Evolutionary conservation across 805 yeast species (phyloP).

Genomic region (Cyberlindnera sargentensis): DNA sequence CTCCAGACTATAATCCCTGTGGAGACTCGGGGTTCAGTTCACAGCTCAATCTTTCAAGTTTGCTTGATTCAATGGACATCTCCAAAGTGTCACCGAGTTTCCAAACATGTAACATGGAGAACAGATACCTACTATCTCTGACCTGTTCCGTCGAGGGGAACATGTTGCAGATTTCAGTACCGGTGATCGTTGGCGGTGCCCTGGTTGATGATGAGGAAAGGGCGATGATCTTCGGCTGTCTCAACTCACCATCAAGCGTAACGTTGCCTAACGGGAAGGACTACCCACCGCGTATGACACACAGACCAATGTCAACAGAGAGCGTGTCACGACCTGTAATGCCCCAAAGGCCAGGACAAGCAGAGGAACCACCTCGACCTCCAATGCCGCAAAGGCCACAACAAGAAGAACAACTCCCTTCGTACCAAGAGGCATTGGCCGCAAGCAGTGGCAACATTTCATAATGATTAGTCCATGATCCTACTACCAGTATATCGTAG

Average conservation of each 20-base stretch:
- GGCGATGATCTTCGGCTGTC: background rate
- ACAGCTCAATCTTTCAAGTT: background rate
- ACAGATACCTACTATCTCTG: background rate
- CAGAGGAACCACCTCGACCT: too few relatives aligned
- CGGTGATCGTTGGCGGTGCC: background rate
- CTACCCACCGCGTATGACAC: too few relatives aligned
- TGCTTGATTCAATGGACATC: background rate
- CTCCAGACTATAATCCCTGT: background rate
- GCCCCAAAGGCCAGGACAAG: background rate
- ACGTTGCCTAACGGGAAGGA: too few relatives aligned
- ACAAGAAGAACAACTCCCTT: slow-evolving; percentile 4
- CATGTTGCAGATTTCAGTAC: too few relatives aligned
- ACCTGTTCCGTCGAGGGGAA: background rate
- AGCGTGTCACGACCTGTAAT: too few relatives aligned
- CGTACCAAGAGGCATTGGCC: slow-evolving; percentile 5
- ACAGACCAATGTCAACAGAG: too few relatives aligned
- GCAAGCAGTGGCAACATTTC: background rate
- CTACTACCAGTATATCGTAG: background rate
- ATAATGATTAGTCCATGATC: too few relatives aligned
- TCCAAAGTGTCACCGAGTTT: background rate
- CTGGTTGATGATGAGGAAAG: background rate
- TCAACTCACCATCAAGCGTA: background rate
- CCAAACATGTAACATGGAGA: background rate
- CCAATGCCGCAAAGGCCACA: background rate
- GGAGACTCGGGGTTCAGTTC: background rate